Percentiles rank a stretch among this genome's conserved stretches.
Conservation (phyloP, 176 grass and related monocot species). For the Triticum urartu region DNA sequence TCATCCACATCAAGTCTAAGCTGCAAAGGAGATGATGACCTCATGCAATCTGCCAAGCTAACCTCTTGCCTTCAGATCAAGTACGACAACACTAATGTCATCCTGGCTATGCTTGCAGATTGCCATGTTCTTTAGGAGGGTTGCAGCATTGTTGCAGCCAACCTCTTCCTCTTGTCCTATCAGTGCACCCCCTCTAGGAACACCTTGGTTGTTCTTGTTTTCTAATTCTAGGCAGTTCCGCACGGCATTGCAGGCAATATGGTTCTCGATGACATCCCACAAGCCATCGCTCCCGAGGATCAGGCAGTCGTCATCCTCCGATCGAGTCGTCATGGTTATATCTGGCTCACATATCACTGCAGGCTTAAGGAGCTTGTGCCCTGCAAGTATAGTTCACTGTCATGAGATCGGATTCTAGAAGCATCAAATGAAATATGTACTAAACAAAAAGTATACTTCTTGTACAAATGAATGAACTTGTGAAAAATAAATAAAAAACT, state of each 20-base stretch:
- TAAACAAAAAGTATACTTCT: too few species aligned
- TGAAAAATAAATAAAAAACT: too few species aligned
- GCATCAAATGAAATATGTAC: too few species aligned
- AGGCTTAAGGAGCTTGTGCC: conserved; percentile 66
- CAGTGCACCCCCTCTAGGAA: not conserved
- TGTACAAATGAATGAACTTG: too few species aligned
- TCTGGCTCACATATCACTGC: conserved; percentile 72
- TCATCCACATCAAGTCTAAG: conserved; percentile 28
- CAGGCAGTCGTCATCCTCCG: too few species aligned
- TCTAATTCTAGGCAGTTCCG: conserved; percentile 39
- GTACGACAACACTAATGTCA: conserved; percentile 66
- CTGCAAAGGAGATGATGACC: not conserved
- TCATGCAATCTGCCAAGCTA: not conserved
- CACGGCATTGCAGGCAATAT: conserved; percentile 51
- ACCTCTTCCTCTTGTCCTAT: too few species aligned
- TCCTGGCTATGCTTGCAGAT: conserved; percentile 26
- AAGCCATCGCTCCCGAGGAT: conserved; percentile 70
- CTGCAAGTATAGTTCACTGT: conserved; percentile 13
- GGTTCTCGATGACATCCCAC: conserved; percentile 77
- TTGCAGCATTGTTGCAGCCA: too few species aligned
- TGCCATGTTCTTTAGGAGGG: too few species aligned
- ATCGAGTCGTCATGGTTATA: conserved; percentile 35
- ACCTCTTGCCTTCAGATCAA: conserved; percentile 51
- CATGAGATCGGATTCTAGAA: not conserved
- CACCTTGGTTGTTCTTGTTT: conserved; percentile 24